Base-by-base conservation (phyloP, 495 filamentous ascomycete genomes). In the Penicillium malachiteum region DNA sequence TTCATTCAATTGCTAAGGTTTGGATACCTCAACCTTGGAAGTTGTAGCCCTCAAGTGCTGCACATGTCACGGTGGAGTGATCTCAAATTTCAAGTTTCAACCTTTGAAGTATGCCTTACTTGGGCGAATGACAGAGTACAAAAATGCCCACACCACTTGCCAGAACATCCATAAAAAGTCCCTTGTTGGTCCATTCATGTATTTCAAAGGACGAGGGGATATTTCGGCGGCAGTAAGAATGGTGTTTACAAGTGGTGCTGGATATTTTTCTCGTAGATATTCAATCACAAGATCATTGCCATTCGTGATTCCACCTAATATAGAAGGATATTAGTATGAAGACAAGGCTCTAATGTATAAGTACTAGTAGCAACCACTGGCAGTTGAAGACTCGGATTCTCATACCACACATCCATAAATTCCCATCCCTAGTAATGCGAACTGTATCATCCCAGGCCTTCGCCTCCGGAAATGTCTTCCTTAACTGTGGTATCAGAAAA, bases 391-490 rank as follows among this genome's bases (percentile, higher is more conserved):
- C 0, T 10, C n/a, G 16, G 33, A n/a, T 53, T 6, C 11, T 69
- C 79, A 48, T 72, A 86, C 83, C 84, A 56, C 78, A 72, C 11
- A 74, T 77, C 83, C 84, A 86, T 14, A 87, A 59, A 59, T 81
- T 82, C n/a, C 82, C 84, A 65, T 86, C 82, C 38, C 70, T 64
- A 12, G 75, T 68, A 70, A 82, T 79, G 31, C 83, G 57, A 44
- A 76, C 44, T 52, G 72, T 69, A 13, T 79, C 67, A 21, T 78
- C 80, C 41, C 78, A 73, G 5, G 54, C 9, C 30, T 66, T 67
- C 33, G 73, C 71, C 0, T 74, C 73, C 2, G 71, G 80, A 41
- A 79, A 82, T 47, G 66, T 67, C 35, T 69, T 61, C 44, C 55
- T 64, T 46, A 86, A 62, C 14, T 60, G 39, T 1, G 69, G 65